Evolutionary conservation across 2,329 filamentous ascomycete genomes (phyloP), one percentile per base, ranked within the genome.

Genomic region (Hymenoscyphus albidus): DNA sequence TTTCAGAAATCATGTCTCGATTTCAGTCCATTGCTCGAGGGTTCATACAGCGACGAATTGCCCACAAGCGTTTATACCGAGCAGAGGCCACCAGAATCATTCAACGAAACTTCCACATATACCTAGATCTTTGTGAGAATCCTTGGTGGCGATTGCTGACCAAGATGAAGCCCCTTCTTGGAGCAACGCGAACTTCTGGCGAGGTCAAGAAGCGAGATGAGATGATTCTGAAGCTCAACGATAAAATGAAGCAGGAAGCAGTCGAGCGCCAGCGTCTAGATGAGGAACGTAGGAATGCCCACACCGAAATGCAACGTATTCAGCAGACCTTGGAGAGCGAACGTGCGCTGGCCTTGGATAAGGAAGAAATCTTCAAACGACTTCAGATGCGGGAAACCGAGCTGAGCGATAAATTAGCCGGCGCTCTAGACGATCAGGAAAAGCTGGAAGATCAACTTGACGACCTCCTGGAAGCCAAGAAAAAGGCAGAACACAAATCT

Each of bases 301-400:
- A 98, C 70, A 82, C 88, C 14, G 95, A 99, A 73, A 89, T 97
- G 73, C 86, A 93, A 70, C 88, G 91, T 39, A 91, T 98, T 58
- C 93, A 97, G 75, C 92, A 98, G 72, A 96, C 92, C 0, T 83
- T 99, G 1, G 96, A 99, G 76, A 97, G 93, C 70, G 96, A 99
- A 77, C 88, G 95, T 59, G 92, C 94, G n/a, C 82, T 99, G 54
- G 95, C 95, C 0, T 81, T 99, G 5, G 95, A 99, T 78, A 99
- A 99, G 76, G 96, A 99, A 75, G 95, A 99, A 73, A 99, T 99
- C 66, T 99, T 98, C 82, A 96, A 94, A 75, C 87, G 96, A n/a
- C 82, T 99, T 27, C 95, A 97, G 74, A 81, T 89, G 62, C 90
- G 95, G n/a, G 95, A 99, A 77, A 84, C 88, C 12, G 94, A 99